phyloP scores from a whole-genome alignment of 257 asterid species.

The Plantago ovata region DNA sequence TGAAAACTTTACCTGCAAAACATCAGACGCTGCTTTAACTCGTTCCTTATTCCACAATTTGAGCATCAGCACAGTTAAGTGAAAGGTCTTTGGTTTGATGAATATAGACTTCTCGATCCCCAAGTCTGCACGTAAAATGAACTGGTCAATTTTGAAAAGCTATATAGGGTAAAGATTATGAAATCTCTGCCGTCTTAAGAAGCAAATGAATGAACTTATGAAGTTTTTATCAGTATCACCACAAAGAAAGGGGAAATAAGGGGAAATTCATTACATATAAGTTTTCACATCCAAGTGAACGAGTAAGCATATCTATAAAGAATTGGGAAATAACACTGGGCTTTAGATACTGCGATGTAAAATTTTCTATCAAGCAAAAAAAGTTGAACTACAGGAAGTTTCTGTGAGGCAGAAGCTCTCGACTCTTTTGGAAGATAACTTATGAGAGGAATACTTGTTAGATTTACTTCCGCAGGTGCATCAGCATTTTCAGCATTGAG shows the following conservation, averaged over 20 bases:
- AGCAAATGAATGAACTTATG: too few species aligned
- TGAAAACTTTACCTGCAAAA: constrained; percentile 59
- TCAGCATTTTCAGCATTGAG: constrained; percentile 33
- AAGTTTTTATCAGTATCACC: too few species aligned
- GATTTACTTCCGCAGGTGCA: constrained; percentile 25
- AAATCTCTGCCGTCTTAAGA: too few species aligned
- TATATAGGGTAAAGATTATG: too few species aligned
- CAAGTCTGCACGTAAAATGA: constrained; percentile 36
- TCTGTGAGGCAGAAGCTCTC: constrained; percentile 31
- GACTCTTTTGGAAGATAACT: constrained; percentile 48
- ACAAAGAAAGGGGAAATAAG: too few species aligned
- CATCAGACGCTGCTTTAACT: constrained; percentile 69
- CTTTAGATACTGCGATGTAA: background rate
- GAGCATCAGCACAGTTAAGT: constrained; percentile 94
- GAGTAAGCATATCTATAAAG: too few species aligned
- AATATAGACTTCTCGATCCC: constrained; percentile 86
- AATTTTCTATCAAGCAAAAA: background rate
- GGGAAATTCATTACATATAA: too few species aligned
- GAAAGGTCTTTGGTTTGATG: constrained; percentile 83
- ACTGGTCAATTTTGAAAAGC: background rate
- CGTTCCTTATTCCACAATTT: constrained; percentile 90
- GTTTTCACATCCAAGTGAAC: too few species aligned
- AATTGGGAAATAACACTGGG: too few species aligned
- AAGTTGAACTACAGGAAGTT: constrained; percentile 23
- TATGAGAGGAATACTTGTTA: constrained; percentile 42